phyloP scores from a whole-genome alignment of 2,329 filamentous ascomycete genomes.

The Lasiodiplodia theobromae region DNA sequence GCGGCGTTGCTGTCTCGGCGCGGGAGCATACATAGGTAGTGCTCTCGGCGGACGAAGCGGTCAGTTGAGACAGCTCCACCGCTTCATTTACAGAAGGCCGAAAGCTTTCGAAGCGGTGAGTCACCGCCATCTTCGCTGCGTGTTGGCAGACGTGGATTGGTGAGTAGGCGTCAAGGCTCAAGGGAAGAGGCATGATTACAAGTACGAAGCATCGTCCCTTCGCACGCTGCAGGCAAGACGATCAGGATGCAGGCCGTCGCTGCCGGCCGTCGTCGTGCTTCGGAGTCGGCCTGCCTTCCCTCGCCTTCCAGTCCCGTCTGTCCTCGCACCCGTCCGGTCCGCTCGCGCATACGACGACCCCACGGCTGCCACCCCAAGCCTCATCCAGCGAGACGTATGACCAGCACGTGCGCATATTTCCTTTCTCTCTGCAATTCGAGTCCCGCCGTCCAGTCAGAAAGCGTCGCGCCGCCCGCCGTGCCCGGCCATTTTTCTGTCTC shows the following conservation, averaged over 20 bases:
- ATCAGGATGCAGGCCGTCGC: neutral
- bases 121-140: neutral
- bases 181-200: conserved; percentile 30
- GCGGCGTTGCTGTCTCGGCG: conserved; percentile 3
- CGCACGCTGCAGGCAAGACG: conserved; percentile 14
- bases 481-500: conserved; percentile 14
- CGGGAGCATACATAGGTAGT: conserved; percentile 16
- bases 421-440: conserved; percentile 6
- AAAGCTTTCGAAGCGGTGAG: neutral
- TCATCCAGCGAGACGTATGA: conserved; percentile 3
- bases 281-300: neutral
- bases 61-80: conserved; percentile 22
- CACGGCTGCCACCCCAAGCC: conserved; percentile 10
- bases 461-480: neutral
- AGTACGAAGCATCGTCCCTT: conserved; percentile 23
- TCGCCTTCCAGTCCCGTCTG: too few species aligned
- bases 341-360: neutral
- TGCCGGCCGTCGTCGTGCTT: conserved; percentile 12
- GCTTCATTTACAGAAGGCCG: neutral
- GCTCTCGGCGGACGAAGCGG: conserved; percentile 19
- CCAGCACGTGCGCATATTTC: conserved; percentile 17
- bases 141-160: conserved; percentile 23
- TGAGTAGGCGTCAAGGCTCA: conserved; percentile 2
- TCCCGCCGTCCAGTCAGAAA: conserved; percentile 12
- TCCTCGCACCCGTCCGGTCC: conserved; percentile 10